These are phyloP conservation scores for Cylindrotheca fusiformis DNA, from an alignment of 108 stramenopile genomes.

Conservation along the genomic window DNA sequence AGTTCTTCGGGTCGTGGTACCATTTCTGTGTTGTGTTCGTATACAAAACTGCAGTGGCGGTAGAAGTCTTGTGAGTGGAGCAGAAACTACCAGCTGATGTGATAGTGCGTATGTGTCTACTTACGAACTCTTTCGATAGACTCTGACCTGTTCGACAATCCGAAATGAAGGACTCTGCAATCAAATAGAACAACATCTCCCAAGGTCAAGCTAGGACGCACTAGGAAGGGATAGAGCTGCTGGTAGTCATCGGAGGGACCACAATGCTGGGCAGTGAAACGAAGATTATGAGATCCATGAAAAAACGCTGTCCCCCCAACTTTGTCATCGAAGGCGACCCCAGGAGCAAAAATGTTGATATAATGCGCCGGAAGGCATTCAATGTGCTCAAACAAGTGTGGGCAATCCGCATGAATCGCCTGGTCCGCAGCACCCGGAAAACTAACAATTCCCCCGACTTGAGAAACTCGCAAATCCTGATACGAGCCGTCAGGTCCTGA, in stretches of 20 bases:
- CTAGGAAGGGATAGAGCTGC: conserved; percentile 30
- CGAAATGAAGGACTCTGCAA: conserved; percentile 80
- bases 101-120: no score
- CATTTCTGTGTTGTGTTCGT: conserved; percentile 73
- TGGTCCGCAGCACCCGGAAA: conserved; percentile 81
- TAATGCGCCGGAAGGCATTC: conserved; percentile 81
- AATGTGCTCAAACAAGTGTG: conserved; percentile 77
- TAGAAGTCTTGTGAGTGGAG: no score
- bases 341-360: conserved; percentile 75
- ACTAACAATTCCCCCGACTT: conserved; percentile 80
- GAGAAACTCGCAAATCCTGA: conserved; percentile 68
- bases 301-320: conserved; percentile 87
- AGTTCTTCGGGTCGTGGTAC: conserved; percentile 90
- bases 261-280: conserved; percentile 48
- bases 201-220: conserved; percentile 65
- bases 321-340: conserved; percentile 22
- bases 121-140: conserved; percentile 50
- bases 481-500: conserved; percentile 76
- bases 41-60: no score
- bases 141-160: conserved; percentile 72
- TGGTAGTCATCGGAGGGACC: conserved; percentile 17
- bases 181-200: conserved; percentile 90
- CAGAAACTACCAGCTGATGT: no score
- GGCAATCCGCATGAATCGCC: conserved; percentile 86
- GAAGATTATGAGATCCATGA: conserved; percentile 67